Evolutionary conservation across 208 protist genomes (phyloP), one percentile per base, ranked within the genome.

Genomic region (Herpetomonas samuelpessoai): DNA sequence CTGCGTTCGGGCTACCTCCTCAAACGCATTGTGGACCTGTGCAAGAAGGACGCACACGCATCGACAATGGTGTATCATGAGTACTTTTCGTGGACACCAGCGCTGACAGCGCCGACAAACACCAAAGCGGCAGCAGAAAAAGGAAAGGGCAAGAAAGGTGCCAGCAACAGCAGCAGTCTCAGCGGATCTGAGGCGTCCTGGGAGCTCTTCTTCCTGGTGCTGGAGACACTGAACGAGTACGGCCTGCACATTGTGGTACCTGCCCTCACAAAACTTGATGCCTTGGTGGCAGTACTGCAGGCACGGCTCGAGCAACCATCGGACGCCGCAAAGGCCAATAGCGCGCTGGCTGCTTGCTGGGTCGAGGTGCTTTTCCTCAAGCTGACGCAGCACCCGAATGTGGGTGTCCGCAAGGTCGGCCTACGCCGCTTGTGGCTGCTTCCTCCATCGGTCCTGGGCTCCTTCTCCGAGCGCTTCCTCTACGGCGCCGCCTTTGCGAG

Each of bases 171-270:
- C 39, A 24, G 51, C 3, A 27, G 27, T 18, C 57, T n/a, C 45
- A 51, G 35, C 39, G 47, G 1, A 2, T 57, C 1, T 39, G 35
- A 64, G 16, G 56, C 22, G 18, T 41, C 68, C 51, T 96, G 90
- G 86, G 71, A 74, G 10, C 60, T 71, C 38, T 96, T 89, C 53
- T 93, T 96, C 45, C 68, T 91, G 24, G 68, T 96, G 19, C 65
- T 93, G 12, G 86, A 96, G 67, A 74, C 81, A 7, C 67, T 91
- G 45, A 87, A 84, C 51, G 84, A 96, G 61, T 96, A 81, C 56
- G 86, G 86, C 29, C 66, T 85, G 74, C 90, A 96, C 70, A 90
- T 93, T 28, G 75, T 93, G 71, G 60, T 78, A 44, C 86, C 86
- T 1, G 78, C 74, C 9, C 74, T 96, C 65, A 61, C 65, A 16